These are phyloP conservation scores for Colletotrichum tropicale DNA, from an alignment of 2,329 filamentous ascomycete species.

Conservation along the genomic window DNA sequence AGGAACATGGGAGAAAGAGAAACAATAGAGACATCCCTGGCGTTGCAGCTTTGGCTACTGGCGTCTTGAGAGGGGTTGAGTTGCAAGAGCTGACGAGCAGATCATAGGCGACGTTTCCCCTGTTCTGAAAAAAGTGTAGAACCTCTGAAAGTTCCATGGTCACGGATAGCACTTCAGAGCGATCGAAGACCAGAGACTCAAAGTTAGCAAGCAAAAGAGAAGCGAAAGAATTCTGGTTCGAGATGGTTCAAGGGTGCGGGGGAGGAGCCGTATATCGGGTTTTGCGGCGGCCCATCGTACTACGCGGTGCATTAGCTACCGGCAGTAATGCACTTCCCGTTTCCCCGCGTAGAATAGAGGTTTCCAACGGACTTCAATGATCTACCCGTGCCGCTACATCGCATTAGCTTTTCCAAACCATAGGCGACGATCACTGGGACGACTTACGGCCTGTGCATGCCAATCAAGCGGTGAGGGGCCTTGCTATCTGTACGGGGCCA, in stretches of 20 bases:
- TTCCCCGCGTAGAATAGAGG: not conserved
- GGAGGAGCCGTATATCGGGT: not conserved
- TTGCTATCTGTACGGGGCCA: not conserved
- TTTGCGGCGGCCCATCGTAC: not conserved
- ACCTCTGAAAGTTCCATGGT: not conserved
- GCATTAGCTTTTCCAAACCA: not conserved
- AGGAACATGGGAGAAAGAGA: fast-evolving
- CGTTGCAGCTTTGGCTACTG: not conserved
- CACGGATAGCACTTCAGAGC: not conserved
- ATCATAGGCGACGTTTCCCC: not conserved
- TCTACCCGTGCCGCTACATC: not conserved
- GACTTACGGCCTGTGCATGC: not conserved
- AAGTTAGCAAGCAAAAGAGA: fast-evolving
- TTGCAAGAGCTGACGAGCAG: fast-evolving
- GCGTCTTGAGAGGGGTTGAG: not conserved
- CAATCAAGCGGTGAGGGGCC: not conserved
- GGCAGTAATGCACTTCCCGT: not conserved
- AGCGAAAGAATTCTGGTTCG: not conserved
- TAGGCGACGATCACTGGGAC: not conserved
- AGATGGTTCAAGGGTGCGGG: not conserved
- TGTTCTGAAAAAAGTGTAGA: not conserved
- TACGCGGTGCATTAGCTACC: not conserved
- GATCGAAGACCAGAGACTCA: not conserved
- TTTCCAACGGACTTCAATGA: not conserved
- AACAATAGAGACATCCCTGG: fast-evolving